Conservation (phyloP, 1,284 basidiomycete genomes). For the Pseudozyma pruni region DNA sequence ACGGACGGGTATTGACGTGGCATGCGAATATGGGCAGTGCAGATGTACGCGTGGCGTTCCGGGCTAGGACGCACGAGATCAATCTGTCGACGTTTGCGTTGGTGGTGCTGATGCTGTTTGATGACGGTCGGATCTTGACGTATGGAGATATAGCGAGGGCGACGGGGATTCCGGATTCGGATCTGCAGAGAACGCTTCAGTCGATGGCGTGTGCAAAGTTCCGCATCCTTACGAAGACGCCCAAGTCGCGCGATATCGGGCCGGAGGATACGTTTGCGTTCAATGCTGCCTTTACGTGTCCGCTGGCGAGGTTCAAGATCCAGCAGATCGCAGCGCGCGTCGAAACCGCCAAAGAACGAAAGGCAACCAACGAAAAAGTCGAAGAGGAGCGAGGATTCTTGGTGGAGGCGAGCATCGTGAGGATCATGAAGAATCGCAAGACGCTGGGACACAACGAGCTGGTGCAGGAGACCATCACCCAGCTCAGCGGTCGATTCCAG, state of each 20-base stretch:
- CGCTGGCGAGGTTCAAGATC: constrained; percentile 92
- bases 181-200: constrained; percentile 90
- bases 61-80: constrained; percentile 82
- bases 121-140: constrained; percentile 70
- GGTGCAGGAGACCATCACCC: constrained; percentile 87
- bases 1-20: constrained; percentile 90
- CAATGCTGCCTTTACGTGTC: constrained; percentile 82
- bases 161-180: constrained; percentile 75
- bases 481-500: constrained; percentile 84
- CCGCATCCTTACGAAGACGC: constrained; percentile 90
- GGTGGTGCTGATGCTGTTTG: constrained; percentile 88
- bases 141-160: constrained; percentile 44
- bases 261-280: constrained; percentile 85
- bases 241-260: constrained; percentile 84
- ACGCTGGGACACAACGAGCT: constrained; percentile 88
- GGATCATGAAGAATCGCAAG: constrained; percentile 97
- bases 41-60: constrained; percentile 87
- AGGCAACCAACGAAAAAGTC: constrained; percentile 88
- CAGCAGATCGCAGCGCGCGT: constrained; percentile 86
- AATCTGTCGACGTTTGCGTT: constrained; percentile 92
- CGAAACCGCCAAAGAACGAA: constrained; percentile 85
- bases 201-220: constrained; percentile 97
- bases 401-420: constrained; percentile 88
- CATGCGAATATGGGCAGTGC: constrained; percentile 91
- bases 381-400: constrained; percentile 92